Base-by-base conservation (phyloP, 495 filamentous ascomycete species). In the Penicillium steckii region DNA sequence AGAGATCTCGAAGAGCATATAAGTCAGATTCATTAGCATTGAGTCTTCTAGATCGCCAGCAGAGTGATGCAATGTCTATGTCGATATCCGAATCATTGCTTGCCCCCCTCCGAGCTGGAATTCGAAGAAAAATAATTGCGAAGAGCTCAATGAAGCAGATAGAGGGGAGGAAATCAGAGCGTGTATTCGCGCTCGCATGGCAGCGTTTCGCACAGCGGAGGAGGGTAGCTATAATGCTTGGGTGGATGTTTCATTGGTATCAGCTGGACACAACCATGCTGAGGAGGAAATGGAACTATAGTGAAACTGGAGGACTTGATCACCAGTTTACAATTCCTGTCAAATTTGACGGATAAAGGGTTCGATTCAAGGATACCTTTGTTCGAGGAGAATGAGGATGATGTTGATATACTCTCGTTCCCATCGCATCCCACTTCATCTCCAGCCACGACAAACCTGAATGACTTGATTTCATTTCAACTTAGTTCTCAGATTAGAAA, bases 231-330 rank as follows among this genome's bases (percentile, higher is more conserved):
- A 60, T 47, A 63, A 68, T 24, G 69, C 61, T 1, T 82, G 80
- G 79, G 63, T 62, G 30, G 64, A 71, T 19, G 52, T 76, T 17
- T 65, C 73, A 13, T 60, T 80, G 24, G 56, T 78, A 41, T 81
- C 79, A 23, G 70, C 74, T 10, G 68, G 68, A 12, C 60, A 71
- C 53, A 74, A 76, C 50, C 79, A 81, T 56, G 61, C 68, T 0
- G 70, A 77, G 44, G 68, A 71, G 46, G 80, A 81, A 59, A 50
- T 70, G 43, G 79, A 82, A 50, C 55, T 82, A n/a, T 80, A 52
- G 66, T 17, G n/a, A n/a, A n/a, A n/a, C n/a, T n/a, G n/a, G n/a
- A n/a, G n/a, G n/a, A n/a, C n/a, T n/a, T n/a, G n/a, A n/a, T n/a
- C n/a, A n/a, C n/a, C 29, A 9, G 9, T 37, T 33, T 6, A 13